Evolutionary conservation across 192 early-diverging fungal species (phyloP).

Genomic region (Coemansia sp.): DNA sequence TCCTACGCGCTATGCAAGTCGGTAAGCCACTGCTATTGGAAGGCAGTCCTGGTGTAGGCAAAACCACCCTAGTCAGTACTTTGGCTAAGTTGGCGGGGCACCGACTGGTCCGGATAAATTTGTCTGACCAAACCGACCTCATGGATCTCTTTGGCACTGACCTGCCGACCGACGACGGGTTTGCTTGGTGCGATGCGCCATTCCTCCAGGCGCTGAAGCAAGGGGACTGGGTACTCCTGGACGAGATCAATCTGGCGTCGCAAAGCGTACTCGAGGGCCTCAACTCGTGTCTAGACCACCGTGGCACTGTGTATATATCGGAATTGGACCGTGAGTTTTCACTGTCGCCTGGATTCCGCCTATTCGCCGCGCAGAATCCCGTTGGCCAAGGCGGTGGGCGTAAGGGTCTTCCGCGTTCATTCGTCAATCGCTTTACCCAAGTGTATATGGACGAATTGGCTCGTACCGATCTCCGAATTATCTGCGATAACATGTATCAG

Average conservation of each 20-base stretch:
- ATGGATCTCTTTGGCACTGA: conserved; percentile 99
- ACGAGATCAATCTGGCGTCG: conserved; percentile 98
- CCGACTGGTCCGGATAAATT: conserved; percentile 90
- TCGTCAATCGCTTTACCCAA: conserved; percentile 96
- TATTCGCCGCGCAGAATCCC: conserved; percentile 98
- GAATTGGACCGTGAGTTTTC: conserved; percentile 90
- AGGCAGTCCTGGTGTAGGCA: conserved; percentile 97
- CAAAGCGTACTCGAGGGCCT: conserved; percentile 98
- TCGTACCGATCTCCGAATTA: conserved; percentile 78
- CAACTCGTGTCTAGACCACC: conserved; percentile 98
- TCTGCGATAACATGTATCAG: conserved; percentile 60
- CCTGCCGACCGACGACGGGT: conserved; percentile 86
- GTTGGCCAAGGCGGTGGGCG: conserved; percentile 96
- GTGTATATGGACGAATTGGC: conserved; percentile 89
- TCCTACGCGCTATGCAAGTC: conserved; percentile 89
- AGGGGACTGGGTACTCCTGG: conserved; percentile 96
- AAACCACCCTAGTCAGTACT: conserved; percentile 86
- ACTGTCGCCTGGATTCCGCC: conserved; percentile 79
- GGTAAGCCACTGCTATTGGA: conserved; percentile 92
- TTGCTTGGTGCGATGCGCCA: conserved; percentile 97
- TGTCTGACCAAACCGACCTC: conserved; percentile 98
- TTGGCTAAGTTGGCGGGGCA: conserved; percentile 83
- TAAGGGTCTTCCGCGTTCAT: conserved; percentile 96
- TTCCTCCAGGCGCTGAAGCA: conserved; percentile 95
- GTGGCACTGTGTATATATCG: conserved; percentile 93